Percentiles rank a stretch among this genome's conserved stretches.
phyloP scores from a whole-genome alignment of 2,329 filamentous ascomycete species.

The Aspergillus jensenii region DNA sequence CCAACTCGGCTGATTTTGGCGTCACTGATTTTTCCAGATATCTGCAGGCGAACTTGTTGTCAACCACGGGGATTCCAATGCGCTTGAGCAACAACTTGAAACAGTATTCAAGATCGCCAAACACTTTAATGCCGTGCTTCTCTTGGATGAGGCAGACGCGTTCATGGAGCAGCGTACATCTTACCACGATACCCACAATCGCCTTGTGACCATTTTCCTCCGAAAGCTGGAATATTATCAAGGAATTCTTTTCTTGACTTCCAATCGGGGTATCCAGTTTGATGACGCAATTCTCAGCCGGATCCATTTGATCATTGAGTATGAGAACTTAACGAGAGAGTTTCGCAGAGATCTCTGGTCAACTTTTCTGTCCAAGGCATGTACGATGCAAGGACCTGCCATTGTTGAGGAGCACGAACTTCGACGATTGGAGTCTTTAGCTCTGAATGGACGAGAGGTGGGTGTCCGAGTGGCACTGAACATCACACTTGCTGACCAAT shows the following conservation, averaged over 20 bases:
- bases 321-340: not conserved
- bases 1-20: not conserved
- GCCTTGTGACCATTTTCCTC: conserved; percentile 1
- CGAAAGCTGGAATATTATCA: not conserved
- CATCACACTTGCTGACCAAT: conserved; percentile 11
- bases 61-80: not conserved
- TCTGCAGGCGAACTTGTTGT: not conserved
- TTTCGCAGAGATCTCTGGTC: not conserved
- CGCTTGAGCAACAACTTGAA: not conserved
- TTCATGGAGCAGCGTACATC: not conserved
- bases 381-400: not conserved
- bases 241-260: conserved; percentile 1
- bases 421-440: not conserved
- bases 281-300: not conserved
- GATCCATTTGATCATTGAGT: conserved; percentile 1
- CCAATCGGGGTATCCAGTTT: not conserved
- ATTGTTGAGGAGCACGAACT: not conserved
- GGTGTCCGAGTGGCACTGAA: not conserved
- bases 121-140: not conserved
- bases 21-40: not conserved
- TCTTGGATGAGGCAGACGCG: not conserved
- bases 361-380: not conserved
- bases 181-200: not conserved
- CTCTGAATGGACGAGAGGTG: conserved; percentile 19
- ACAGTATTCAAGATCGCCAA: not conserved